Conservation (phyloP, 257 asterid genomes). For the Verbena officinalis region DNA sequence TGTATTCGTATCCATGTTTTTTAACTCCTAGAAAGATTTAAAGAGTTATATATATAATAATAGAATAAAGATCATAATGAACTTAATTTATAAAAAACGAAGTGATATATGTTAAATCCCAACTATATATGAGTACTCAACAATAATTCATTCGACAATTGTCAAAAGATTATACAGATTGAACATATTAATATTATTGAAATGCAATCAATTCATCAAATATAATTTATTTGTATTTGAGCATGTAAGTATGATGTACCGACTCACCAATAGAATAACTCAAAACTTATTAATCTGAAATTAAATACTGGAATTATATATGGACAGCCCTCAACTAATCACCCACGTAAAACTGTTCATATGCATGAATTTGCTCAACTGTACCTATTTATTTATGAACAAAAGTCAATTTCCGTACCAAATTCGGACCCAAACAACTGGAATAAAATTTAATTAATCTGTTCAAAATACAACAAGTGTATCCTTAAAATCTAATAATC, state of each 20-base stretch:
- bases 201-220: no score
- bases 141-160: no score
- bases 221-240: no score
- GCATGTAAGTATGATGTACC: constrained; percentile 17
- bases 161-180: no score
- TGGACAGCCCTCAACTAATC: constrained; percentile 25
- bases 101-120: no score
- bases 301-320: constrained; percentile 24
- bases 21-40: no score
- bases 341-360: constrained; percentile 28
- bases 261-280: constrained; percentile 27
- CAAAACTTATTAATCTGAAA: constrained; percentile 8
- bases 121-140: no score
- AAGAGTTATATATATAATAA: no score
- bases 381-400: constrained; percentile 12
- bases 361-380: constrained; percentile 42
- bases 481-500: constrained; percentile 5
- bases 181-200: no score
- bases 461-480: constrained; percentile 16
- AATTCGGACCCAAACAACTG: constrained; percentile 10
- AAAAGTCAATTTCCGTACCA: constrained; percentile 34
- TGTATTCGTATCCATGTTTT: no score
- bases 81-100: no score
- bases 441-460: background rate
- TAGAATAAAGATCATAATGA: no score